Evolutionary conservation across 176 grass and related monocot genomes (phyloP).

Genomic region (Dactylis glomerata): DNA sequence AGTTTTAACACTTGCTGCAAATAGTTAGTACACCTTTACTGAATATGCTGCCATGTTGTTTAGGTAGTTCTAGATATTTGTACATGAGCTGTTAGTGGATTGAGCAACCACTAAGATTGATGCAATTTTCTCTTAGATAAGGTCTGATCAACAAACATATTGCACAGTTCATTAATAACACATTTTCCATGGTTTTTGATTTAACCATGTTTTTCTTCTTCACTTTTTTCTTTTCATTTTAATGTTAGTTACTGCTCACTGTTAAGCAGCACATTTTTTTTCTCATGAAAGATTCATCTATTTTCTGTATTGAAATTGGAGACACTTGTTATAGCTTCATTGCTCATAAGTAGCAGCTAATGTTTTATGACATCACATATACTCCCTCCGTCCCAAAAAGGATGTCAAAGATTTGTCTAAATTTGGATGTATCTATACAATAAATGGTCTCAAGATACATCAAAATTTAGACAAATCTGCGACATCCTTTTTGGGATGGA

Average conservation of each 20-base stretch:
- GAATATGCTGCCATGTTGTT: not conserved
- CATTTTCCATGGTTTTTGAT: not conserved
- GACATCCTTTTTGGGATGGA: no score
- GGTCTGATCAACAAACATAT: not conserved
- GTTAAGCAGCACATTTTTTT: not conserved
- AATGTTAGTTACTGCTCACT: not conserved
- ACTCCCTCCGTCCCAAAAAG: no score
- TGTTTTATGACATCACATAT: not conserved
- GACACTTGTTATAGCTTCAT: not conserved
- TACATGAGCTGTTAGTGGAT: not conserved
- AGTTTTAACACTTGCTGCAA: not conserved
- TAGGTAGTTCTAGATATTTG: not conserved
- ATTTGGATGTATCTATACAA: no score
- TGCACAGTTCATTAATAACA: not conserved
- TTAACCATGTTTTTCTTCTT: not conserved
- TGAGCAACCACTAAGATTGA: not conserved
- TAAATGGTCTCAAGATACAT: no score
- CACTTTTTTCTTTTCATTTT: not conserved
- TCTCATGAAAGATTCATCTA: not conserved
- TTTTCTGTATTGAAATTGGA: constrained; percentile 7
- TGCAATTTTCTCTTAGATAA: not conserved
- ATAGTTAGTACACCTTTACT: not conserved
- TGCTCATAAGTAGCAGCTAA: not conserved
- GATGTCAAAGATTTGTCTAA: no score
- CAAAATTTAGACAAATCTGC: no score